Conservation (phyloP, 2,329 filamentous ascomycete species). For the Aspergillus pseudonomiae region DNA sequence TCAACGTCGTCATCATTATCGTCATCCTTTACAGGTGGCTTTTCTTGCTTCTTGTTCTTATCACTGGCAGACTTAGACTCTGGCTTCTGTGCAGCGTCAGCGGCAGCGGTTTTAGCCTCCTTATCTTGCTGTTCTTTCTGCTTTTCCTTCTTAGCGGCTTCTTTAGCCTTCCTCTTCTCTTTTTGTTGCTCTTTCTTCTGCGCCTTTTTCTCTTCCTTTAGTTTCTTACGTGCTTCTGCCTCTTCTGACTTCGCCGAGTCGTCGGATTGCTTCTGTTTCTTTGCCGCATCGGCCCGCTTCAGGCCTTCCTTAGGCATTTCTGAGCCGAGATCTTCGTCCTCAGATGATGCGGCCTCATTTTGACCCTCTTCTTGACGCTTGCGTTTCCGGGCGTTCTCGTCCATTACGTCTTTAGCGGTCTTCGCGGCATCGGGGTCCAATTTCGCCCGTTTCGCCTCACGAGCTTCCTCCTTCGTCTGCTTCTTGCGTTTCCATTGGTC, state of each 20-base stretch:
- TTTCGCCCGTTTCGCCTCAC: slow-evolving; percentile 81
- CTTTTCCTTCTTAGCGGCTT: slow-evolving; percentile 37
- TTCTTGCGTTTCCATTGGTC: slow-evolving; percentile 96
- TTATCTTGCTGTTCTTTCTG: slow-evolving; percentile 36
- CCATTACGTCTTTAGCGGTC: slow-evolving; percentile 90
- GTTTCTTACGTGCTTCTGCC: slow-evolving; percentile 39
- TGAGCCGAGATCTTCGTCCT: slow-evolving; percentile 46
- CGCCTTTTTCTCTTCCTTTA: slow-evolving; percentile 43
- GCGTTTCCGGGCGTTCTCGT: slow-evolving; percentile 78
- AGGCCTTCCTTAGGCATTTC: slow-evolving; percentile 65
- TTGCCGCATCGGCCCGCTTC: slow-evolving; percentile 49
- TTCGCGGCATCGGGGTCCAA: slow-evolving; percentile 89
- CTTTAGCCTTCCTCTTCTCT: slow-evolving; percentile 52
- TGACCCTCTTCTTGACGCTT: slow-evolving; percentile 68
- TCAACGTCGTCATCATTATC: slow-evolving; percentile 31
- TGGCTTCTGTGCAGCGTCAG: slow-evolving; percentile 25
- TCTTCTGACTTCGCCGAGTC: slow-evolving; percentile 33
- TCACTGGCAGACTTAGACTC: slow-evolving; percentile 23
- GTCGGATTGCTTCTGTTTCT: slow-evolving; percentile 58
- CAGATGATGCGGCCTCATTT: slow-evolving; percentile 44
- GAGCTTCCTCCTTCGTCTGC: slow-evolving; percentile 87
- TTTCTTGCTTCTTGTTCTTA: slow-evolving; percentile 22
- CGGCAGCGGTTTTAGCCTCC: slow-evolving; percentile 20
- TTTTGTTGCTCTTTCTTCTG: slow-evolving; percentile 55
- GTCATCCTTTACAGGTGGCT: slow-evolving; percentile 26